Base-by-base conservation (phyloP, 495 filamentous ascomycete genomes). In the Physcia stellaris region DNA sequence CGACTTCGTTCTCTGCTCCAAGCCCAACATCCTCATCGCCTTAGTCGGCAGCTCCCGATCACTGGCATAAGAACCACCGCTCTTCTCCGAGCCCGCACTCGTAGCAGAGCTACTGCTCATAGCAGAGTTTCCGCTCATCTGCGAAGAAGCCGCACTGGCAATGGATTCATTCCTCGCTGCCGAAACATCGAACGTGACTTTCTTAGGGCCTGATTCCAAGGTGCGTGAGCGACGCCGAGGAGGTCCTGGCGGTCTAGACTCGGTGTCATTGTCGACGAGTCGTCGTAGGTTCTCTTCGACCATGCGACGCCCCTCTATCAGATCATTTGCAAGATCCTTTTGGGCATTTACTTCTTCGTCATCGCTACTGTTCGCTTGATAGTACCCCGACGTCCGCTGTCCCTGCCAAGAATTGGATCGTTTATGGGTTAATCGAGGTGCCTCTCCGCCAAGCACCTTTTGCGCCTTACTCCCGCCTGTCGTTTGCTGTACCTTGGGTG, bases 241-340 rank as follows among this genome's bases (percentile, higher is more conserved):
- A 32, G 61, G 53, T 24, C 55, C 47, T 37, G 66, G 60, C 51
- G 67, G 61, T 50, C 67, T 47, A 47, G 83, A 61, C 51, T 67
- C 57, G 57, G 69, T 66, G 46, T 81, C 79, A 6, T 64, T 68
- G 42, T 83, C 80, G 12, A 73, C 75, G 46, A 79, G 79, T n/a
- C 66, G 81, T 12, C 75, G 75, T 20, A 94, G 60, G 49, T 79
- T 85, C 57, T 93, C 85, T 45, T 86, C 77, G 23, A 94, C 80
- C 15, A 74, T 80, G 22, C 77, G 69, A 35, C 80, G 73, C 27
- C 84, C 70, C 51, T 80, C 69, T 0, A 82, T 83, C 16, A 94
- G 73, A 48, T 90, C 83, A 40, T 68, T 77, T 13, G 76, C 76
- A 47, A 94, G 88, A 39, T 84, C 86, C 34, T 86, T 77, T 4